These are phyloP conservation scores for Monilinia laxa DNA, from an alignment of 2,329 filamentous ascomycete genomes.

Conservation along the genomic window DNA sequence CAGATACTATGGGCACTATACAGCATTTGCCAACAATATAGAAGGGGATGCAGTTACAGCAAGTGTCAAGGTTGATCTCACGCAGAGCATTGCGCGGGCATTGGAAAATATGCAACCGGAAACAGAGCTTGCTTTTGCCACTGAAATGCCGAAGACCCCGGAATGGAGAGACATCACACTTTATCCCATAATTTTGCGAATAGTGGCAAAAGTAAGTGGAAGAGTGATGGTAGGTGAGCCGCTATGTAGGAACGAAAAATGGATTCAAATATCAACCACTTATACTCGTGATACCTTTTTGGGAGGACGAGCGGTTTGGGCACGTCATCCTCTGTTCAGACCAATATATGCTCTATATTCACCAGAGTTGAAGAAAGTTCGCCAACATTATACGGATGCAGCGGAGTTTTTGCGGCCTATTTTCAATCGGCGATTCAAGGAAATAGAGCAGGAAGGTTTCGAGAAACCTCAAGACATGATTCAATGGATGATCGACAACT, in stretches of 20 bases:
- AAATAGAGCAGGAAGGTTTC: conserved; percentile 13
- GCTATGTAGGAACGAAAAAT: conserved; percentile 35
- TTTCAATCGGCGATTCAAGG: conserved; percentile 7
- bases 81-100: conserved; percentile 30
- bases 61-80: conserved; percentile 34
- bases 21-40: conserved; percentile 10
- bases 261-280: conserved; percentile 31
- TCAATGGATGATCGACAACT: conserved; percentile 21
- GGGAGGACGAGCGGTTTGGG: conserved; percentile 12
- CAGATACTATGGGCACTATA: conserved; percentile 19
- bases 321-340: conserved; percentile 12
- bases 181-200: conserved; percentile 41
- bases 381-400: conserved; percentile 16
- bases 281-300: conserved; percentile 27
- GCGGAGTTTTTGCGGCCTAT: conserved; percentile 13
- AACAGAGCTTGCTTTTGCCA: conserved; percentile 28
- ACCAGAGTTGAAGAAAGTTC: conserved; percentile 12
- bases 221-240: conserved; percentile 35
- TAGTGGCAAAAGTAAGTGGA: conserved; percentile 45
- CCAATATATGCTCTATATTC: conserved; percentile 17
- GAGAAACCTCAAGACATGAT: conserved; percentile 17
- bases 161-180: conserved; percentile 38
- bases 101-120: conserved; percentile 35
- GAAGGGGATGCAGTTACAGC: conserved; percentile 15
- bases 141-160: conserved; percentile 26